phyloP scores from a whole-genome alignment of 1,284 basidiomycete species.

The Ganoderma leucocontextum region DNA sequence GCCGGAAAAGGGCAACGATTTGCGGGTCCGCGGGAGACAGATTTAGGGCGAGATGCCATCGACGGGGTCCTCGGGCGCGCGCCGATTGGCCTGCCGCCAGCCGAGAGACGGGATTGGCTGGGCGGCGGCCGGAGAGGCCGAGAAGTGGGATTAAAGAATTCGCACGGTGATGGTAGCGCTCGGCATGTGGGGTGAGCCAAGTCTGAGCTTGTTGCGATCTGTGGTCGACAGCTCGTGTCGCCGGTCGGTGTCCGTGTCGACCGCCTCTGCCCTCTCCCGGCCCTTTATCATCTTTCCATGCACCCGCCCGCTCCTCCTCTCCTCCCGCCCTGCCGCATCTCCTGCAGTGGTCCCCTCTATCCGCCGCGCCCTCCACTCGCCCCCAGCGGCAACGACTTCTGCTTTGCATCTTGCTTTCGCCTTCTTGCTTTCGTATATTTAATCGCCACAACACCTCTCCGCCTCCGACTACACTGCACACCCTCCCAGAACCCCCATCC shows the following conservation, averaged over 20 bases:
- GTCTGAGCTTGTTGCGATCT: constrained; percentile 2
- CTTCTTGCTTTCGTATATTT: constrained; percentile 7
- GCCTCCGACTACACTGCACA: neutral
- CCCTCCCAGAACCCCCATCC: neutral
- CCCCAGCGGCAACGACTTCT: constrained; percentile 15
- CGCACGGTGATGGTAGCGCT: constrained; percentile 14
- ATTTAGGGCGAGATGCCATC: neutral
- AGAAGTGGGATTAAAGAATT: constrained; percentile 14
- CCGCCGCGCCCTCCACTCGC: constrained; percentile 12
- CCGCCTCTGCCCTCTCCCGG: constrained; percentile 10
- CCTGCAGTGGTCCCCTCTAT: constrained; percentile 11
- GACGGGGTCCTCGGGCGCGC: constrained; percentile 24
- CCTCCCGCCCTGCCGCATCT: constrained; percentile 22
- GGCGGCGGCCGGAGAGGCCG: constrained; percentile 23
- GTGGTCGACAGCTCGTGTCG: constrained; percentile 17
- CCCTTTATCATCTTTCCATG: constrained; percentile 33
- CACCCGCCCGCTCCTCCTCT: constrained; percentile 12
- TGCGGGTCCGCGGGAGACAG: constrained; percentile 12
- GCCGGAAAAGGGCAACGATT: neutral
- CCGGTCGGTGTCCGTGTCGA: constrained; percentile 22
- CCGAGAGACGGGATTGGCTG: constrained; percentile 19
- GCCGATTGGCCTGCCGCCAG: constrained; percentile 21
- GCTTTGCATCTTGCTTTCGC: constrained; percentile 16
- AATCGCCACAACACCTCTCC: neutral
- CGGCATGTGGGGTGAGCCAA: constrained; percentile 14